Evolutionary conservation across 2,329 filamentous ascomycete genomes (phyloP).

Genomic region (Exophiala xenobiotica): DNA sequence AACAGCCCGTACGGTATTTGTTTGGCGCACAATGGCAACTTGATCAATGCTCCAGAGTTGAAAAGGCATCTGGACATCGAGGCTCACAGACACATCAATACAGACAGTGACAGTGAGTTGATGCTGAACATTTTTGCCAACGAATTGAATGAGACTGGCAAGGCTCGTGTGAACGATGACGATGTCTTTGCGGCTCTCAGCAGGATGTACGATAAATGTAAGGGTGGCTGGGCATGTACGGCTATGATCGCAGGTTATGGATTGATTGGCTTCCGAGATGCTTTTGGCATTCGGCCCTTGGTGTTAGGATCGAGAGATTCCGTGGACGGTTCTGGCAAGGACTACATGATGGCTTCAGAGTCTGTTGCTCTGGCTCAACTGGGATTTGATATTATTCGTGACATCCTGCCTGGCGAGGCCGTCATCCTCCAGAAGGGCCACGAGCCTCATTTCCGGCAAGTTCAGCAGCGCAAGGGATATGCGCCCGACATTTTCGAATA

Average conservation of each 20-base stretch:
- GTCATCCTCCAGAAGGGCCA: constrained; percentile 81
- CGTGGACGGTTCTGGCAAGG: constrained; percentile 61
- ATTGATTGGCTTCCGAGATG: constrained; percentile 75
- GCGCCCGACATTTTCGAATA: constrained; percentile 85
- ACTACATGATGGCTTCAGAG: constrained; percentile 92
- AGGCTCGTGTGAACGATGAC: constrained; percentile 73
- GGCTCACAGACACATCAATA: constrained; percentile 84
- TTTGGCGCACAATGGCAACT: constrained; percentile 82
- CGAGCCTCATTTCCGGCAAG: constrained; percentile 71
- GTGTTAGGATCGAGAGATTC: constrained; percentile 73
- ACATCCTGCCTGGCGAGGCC: constrained; percentile 80
- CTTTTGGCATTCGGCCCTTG: constrained; percentile 79
- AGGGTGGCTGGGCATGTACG: constrained; percentile 76
- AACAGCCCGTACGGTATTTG: constrained; percentile 82
- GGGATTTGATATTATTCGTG: constrained; percentile 71
- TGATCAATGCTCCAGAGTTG: constrained; percentile 74
- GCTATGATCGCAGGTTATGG: constrained; percentile 82
- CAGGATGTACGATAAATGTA: constrained; percentile 69
- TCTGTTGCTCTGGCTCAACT: constrained; percentile 80
- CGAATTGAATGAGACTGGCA: constrained; percentile 75
- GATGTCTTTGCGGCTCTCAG: constrained; percentile 73
- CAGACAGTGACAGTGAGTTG: constrained; percentile 82
- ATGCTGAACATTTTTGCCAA: constrained; percentile 87
- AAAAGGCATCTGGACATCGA: constrained; percentile 71
- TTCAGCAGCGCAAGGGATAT: constrained; percentile 67